These are phyloP conservation scores for Thermothelomyces thermophilus DNA, from an alignment of 2,329 filamentous ascomycete genomes.

Conservation along the genomic window DNA sequence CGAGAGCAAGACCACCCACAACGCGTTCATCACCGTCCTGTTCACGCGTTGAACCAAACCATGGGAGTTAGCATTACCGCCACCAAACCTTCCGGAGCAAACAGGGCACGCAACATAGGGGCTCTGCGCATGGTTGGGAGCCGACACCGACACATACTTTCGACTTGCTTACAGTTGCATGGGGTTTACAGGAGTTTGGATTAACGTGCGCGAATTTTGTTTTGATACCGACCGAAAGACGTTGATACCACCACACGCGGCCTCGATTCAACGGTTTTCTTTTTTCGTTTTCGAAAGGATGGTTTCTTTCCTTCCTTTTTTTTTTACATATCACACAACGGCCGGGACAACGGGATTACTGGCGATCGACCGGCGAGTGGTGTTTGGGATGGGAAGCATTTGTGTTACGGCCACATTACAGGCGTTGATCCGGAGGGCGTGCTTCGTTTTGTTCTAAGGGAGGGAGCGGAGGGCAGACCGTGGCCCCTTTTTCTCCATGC, in stretches of 20 bases:
- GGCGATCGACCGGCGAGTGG: conserved; percentile 2
- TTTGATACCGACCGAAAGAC: conserved; percentile 7
- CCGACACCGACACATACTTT: conserved; percentile 1
- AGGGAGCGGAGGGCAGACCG: background rate
- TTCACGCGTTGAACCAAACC: background rate
- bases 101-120: background rate
- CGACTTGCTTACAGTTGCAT: conserved; percentile 1
- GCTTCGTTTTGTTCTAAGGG: background rate
- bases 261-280: conserved; percentile 9
- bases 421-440: conserved; percentile 7
- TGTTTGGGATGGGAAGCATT: conserved; percentile 12
- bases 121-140: background rate
- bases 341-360: conserved; percentile 3
- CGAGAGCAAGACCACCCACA: background rate
- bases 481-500: background rate
- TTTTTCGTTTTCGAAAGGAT: background rate
- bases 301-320: background rate
- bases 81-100: background rate
- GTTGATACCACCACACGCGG: conserved; percentile 18
- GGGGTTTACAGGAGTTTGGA: conserved; percentile 8
- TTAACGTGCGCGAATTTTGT: conserved; percentile 4
- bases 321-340: background rate
- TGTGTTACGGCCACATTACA: conserved; percentile 5
- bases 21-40: background rate
- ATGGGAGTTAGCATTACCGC: background rate